Base-by-base conservation (phyloP, 2,329 filamentous ascomycete genomes). In the Akanthomyces lecanii region DNA sequence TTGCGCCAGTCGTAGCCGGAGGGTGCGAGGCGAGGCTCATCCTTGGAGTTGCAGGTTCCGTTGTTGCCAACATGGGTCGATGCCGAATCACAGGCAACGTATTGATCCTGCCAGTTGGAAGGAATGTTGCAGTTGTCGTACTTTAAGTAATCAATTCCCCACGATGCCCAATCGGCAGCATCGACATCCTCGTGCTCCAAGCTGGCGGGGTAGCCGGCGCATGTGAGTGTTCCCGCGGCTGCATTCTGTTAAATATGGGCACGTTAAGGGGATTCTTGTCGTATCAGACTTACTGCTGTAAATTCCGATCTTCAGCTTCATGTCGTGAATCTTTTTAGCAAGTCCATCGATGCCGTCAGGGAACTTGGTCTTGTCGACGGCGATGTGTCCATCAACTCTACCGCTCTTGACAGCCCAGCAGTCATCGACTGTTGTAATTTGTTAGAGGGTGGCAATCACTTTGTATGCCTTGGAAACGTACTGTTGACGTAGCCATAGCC, bases 241-340 rank as follows among this genome's bases (percentile, higher is more conserved):
- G 33, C 40, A 10, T 45, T 7, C 21, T 42, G 11, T 61, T 33
- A 52, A 36, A 5, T 8, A 5, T 23, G 25, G 10, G 50, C 44
- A 11, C 7, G 1, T 4, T 21, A 23, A 21, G 5, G 8, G 5
- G 5, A 51, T 4, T 25, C 5, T 30, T 10, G 16, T 53, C 21
- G n/a, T n/a, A 8, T n/a, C 18, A 8, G 21, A 57, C 57, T 50
- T 25, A 50, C 56, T 51, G 28, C 81, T 81, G 68, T 89, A 89
- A 63, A 89, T 86, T 0, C 86, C 86, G 11, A 87, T 74, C 69
- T 88, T 89, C 51, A 89, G 68, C 2, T 83, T 84, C 65, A 85
- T 68, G 2, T 67, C 72, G 64, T 89, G 86, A 23, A 88, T 77
- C 63, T 81, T 69, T 28, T 81, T 72, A 1, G 84, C 84, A 1